These are phyloP conservation scores for Mucor plumbeus DNA, from an alignment of 371 early-diverging fungal species.

Conservation along the genomic window DNA sequence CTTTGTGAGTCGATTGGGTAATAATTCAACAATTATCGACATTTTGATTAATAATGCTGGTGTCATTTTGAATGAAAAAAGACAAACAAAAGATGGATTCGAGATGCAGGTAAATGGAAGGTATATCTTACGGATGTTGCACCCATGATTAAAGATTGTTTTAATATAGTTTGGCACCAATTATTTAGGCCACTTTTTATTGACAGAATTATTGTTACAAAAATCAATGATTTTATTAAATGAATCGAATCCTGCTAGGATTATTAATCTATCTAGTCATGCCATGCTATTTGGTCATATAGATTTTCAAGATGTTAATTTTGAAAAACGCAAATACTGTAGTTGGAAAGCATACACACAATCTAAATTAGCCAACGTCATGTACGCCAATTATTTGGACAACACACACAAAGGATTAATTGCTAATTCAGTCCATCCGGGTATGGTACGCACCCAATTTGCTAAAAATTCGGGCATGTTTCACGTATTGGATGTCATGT, in stretches of 20 bases:
- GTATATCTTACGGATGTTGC: too few relatives aligned
- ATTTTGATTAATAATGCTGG: slow-evolving; percentile 68
- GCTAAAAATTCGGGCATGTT: slow-evolving; percentile 8
- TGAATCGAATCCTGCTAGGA: slow-evolving; percentile 31
- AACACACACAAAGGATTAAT: slow-evolving; percentile 45
- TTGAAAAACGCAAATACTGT: slow-evolving; percentile 11
- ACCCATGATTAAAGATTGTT: neutral
- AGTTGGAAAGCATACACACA: slow-evolving; percentile 47
- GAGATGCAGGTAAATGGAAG: slow-evolving; percentile 54
- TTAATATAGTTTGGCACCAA: slow-evolving; percentile 60
- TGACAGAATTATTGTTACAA: slow-evolving; percentile 25
- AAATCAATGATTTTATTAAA: slow-evolving; percentile 27
- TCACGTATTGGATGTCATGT: neutral
- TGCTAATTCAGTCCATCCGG: slow-evolving; percentile 66
- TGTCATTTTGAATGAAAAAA: slow-evolving; percentile 39
- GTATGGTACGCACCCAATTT: slow-evolving; percentile 50
- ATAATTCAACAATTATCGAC: slow-evolving; percentile 35
- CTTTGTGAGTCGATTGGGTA: slow-evolving; percentile 10
- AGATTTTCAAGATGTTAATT: slow-evolving; percentile 39
- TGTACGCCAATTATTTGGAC: slow-evolving; percentile 62
- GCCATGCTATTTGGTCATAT: slow-evolving; percentile 31
- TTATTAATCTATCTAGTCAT: slow-evolving; percentile 44
- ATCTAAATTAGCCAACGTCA: slow-evolving; percentile 71
- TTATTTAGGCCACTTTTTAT: slow-evolving; percentile 68
- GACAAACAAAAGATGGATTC: slow-evolving; percentile 62